These are phyloP conservation scores for Plenodomus biglobosus DNA, from an alignment of 2,329 filamentous ascomycete genomes.

Conservation along the genomic window DNA sequence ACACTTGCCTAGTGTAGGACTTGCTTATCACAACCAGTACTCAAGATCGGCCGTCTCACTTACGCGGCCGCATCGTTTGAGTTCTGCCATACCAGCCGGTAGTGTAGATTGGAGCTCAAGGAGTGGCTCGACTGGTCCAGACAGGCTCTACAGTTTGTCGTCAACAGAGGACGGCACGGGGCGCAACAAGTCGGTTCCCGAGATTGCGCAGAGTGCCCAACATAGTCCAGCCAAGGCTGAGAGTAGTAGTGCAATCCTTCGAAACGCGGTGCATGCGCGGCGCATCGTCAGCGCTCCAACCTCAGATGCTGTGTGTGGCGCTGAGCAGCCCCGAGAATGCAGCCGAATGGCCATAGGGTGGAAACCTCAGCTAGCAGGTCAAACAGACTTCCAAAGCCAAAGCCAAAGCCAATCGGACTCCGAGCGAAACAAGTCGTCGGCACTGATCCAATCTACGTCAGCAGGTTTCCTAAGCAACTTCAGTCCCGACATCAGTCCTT, in stretches of 20 bases:
- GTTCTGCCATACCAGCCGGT: constrained; percentile 19
- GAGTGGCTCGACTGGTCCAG: constrained; percentile 22
- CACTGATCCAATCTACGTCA: constrained; percentile 15
- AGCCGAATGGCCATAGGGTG: constrained; percentile 18
- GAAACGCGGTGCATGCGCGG: constrained; percentile 9
- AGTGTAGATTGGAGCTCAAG: constrained; percentile 27
- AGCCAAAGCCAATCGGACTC: not conserved
- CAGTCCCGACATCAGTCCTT: constrained; percentile 24
- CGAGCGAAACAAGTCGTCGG: not conserved
- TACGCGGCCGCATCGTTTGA: constrained; percentile 35
- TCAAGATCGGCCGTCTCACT: constrained; percentile 34
- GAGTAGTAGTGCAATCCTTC: not conserved
- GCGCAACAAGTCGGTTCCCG: not conserved
- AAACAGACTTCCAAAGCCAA: not conserved
- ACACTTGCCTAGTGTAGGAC: constrained; percentile 17
- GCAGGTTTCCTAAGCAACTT: constrained; percentile 18
- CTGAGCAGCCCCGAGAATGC: constrained; percentile 3
- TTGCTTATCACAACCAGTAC: constrained; percentile 24
- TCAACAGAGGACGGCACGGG: not conserved
- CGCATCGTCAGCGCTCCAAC: constrained; percentile 20
- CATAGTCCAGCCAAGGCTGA: not conserved
- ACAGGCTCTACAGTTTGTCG: constrained; percentile 2
- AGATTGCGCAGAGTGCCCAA: not conserved
- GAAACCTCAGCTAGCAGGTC: constrained; percentile 16
- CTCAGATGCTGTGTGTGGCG: constrained; percentile 7